Evolutionary conservation across 495 filamentous ascomycete species (phyloP), one percentile per base, ranked within the genome.

Genomic region (Aspergillus baeticus): DNA sequence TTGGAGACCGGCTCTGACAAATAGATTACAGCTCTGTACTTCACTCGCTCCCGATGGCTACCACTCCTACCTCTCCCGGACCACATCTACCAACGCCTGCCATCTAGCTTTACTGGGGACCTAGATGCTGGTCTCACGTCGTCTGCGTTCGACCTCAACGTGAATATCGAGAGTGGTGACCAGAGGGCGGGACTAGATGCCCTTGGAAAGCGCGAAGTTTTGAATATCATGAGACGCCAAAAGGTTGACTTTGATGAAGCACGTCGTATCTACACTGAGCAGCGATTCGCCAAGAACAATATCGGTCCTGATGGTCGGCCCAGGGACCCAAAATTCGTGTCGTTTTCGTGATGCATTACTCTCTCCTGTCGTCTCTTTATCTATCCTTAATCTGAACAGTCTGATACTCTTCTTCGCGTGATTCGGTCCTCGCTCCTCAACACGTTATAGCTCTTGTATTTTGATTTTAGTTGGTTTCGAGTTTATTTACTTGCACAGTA

Each of bases 261-360:
- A 22, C 80, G 94, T 55, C 76, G 88, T 46, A 80, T 92, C 18
- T 93, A 87, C 63, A 92, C 88, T 63, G 86, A 96, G 77, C 83
- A 90, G 57, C 78, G 87, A 58, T 94, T 98, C 64, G 81, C 81
- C 61, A 90, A 85, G 66, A 90, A 96, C 63, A 87, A 88, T 51
- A 97, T 98, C 65, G 92, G 85, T 10, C 77, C 86, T 14, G 95
- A 98, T 70, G 94, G 95, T 33, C 73, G 84, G 64, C 94, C 94
- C 47, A 84, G 85, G 68, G 94, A 97, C 80, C 91, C 91, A 54
- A 96, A 96, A 77, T 95, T 96, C 67, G 90, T 96, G 10, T 92
- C 88, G 52, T 96, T 96, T 71, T 94, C 90, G 22, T 95, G 63
- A 78, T 44, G 29, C 31, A 14, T 21, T 14, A 43, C 41, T 10